These are phyloP conservation scores for Globisporangium alternatum DNA, from an alignment of 352 stramenopile species.

Conservation along the genomic window DNA sequence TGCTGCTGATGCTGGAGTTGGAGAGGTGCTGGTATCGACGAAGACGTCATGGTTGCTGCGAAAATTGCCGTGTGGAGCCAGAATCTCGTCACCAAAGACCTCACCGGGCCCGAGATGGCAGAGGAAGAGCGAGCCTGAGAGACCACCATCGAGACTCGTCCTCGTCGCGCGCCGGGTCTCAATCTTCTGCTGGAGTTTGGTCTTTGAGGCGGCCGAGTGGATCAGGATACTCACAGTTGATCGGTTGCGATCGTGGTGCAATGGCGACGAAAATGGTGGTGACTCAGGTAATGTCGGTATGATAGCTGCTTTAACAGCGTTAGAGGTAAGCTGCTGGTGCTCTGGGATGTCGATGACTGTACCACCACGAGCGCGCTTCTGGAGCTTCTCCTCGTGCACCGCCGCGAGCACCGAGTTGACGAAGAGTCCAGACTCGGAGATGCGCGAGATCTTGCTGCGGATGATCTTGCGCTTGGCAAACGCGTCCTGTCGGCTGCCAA, in stretches of 20 bases:
- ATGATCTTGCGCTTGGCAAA: slow-evolving; percentile 17
- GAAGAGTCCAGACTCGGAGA: slow-evolving; percentile 24
- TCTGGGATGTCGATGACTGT: neutral
- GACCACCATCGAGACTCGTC: neutral
- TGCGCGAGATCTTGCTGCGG: slow-evolving; percentile 14
- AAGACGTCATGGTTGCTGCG: slow-evolving; percentile 38
- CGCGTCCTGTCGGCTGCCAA: slow-evolving; percentile 1
- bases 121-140: slow-evolving; percentile 26
- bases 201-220: slow-evolving; percentile 14
- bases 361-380: neutral
- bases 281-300: neutral
- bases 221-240: slow-evolving; percentile 10
- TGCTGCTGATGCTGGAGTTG: neutral
- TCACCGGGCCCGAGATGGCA: slow-evolving; percentile 42
- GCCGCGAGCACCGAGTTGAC: slow-evolving; percentile 51
- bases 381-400: slow-evolving; percentile 29
- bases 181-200: slow-evolving; percentile 18
- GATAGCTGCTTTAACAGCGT: neutral
- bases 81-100: slow-evolving; percentile 50
- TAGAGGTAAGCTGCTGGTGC: neutral
- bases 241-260: neutral
- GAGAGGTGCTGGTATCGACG: slow-evolving; percentile 15
- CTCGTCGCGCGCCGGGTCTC: neutral
- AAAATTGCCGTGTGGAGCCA: slow-evolving; percentile 29
- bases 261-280: slow-evolving; percentile 9